These are phyloP conservation scores for Geotrichum candidum DNA, from an alignment of 1,139 yeast genomes.

Conservation along the genomic window DNA sequence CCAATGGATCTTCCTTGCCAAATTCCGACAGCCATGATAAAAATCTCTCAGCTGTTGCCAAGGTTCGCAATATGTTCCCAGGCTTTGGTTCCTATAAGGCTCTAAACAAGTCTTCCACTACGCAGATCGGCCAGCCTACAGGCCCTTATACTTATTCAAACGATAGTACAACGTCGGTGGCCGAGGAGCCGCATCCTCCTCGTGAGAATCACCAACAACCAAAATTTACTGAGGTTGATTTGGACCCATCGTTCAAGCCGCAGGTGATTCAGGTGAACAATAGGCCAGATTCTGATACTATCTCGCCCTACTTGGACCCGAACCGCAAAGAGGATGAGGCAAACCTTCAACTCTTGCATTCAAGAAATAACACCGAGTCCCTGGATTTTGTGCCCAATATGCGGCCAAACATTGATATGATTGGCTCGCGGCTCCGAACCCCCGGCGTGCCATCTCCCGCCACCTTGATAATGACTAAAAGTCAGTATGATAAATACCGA, in stretches of 20 bases:
- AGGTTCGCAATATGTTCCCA: conserved; percentile 18
- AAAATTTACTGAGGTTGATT: conserved; percentile 14
- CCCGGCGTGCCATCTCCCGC: conserved; percentile 16
- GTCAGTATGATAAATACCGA: conserved; percentile 17
- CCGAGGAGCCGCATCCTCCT: neutral
- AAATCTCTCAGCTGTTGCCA: conserved; percentile 9
- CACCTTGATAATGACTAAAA: conserved; percentile 17
- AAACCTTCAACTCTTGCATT: conserved; percentile 3
- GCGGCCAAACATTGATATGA: conserved; percentile 16
- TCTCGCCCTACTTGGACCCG: conserved; percentile 1
- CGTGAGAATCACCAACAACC: neutral
- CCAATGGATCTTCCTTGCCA: conserved; percentile 2
- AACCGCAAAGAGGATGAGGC: neutral
- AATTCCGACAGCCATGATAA: conserved; percentile 6
- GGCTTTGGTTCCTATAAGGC: conserved; percentile 17
- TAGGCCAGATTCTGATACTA: neutral
- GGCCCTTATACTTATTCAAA: conserved; percentile 9
- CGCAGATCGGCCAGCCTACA: neutral
- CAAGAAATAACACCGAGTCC: conserved; percentile 10
- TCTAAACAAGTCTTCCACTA: conserved; percentile 4
- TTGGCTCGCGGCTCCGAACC: conserved; percentile 16
- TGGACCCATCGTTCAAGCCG: conserved; percentile 16
- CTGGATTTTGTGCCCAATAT: conserved; percentile 18
- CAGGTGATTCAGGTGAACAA: conserved; percentile 12
- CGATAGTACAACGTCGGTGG: conserved; percentile 11